Evolutionary conservation across 495 filamentous ascomycete species (phyloP).

Genomic region (Chlorociboria aeruginascens): DNA sequence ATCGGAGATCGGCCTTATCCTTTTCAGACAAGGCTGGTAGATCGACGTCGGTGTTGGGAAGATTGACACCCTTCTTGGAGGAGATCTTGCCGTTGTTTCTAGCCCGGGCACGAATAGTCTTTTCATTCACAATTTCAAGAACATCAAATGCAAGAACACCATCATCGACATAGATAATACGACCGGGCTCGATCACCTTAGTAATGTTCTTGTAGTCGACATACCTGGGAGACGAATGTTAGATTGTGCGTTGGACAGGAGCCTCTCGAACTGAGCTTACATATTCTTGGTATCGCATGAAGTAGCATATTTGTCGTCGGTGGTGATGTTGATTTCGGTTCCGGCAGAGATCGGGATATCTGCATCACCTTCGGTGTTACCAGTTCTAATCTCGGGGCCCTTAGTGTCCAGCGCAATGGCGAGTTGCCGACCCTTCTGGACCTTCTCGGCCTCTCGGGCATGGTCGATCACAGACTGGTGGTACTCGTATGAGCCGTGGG

Average conservation of each 20-base stretch:
- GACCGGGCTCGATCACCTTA: conserved; percentile 87
- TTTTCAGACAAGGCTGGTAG: conserved; percentile 97
- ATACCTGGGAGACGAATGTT: conserved; percentile 45
- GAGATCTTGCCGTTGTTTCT: conserved; percentile 98
- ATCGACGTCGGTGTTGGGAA: conserved; percentile 96
- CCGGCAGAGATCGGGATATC: conserved; percentile 83
- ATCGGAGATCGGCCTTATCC: conserved; percentile 82
- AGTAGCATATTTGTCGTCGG: conserved; percentile 87
- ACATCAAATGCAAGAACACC: conserved; percentile 95
- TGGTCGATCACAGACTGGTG: conserved; percentile 96
- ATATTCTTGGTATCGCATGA: conserved; percentile 81
- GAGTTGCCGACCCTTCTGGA: conserved; percentile 67
- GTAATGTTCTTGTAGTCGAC: conserved; percentile 99
- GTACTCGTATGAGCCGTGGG: conserved; percentile 92
- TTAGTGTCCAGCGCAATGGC: conserved; percentile 98
- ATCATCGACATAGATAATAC: conserved; percentile 96
- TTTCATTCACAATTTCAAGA: conserved; percentile 70
- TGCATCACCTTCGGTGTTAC: conserved; percentile 72
- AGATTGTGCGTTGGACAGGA: neutral
- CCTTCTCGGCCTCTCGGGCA: conserved; percentile 69
- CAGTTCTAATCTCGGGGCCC: conserved; percentile 96
- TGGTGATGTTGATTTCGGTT: conserved; percentile 83
- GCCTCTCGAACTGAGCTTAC: conserved; percentile 41
- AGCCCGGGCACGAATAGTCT: conserved; percentile 73
- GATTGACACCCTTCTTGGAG: conserved; percentile 96